These are phyloP conservation scores for Rhododendron simsii DNA, from an alignment of 148 eudicot species.

Conservation along the genomic window DNA sequence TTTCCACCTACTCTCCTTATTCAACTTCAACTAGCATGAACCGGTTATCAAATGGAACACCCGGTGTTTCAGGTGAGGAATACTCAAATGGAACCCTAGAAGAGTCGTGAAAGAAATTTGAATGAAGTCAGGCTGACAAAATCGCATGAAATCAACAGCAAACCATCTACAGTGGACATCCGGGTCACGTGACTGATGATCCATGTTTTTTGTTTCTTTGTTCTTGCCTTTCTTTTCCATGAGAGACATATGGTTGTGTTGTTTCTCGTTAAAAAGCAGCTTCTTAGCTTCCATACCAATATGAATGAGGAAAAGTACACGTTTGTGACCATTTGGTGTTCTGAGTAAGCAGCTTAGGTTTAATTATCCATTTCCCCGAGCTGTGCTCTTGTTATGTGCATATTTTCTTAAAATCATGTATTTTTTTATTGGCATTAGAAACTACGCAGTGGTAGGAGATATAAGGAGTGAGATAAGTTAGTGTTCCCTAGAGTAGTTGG, in stretches of 20 bases:
- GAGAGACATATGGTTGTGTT: not conserved
- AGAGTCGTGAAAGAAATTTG: slow-evolving; percentile 25
- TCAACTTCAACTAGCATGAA: slow-evolving; percentile 39
- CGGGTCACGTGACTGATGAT: not conserved
- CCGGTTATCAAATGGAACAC: slow-evolving; percentile 58
- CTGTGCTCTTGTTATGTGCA: not conserved
- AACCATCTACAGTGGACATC: not conserved
- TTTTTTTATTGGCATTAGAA: not conserved
- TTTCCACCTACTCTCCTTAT: slow-evolving; percentile 43
- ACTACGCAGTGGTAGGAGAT: not conserved
- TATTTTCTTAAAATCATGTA: not conserved
- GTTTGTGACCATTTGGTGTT: not conserved
- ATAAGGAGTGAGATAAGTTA: not conserved
- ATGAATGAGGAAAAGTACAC: not conserved
- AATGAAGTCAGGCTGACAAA: not conserved
- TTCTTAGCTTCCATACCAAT: not conserved
- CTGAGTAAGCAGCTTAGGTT: not conserved
- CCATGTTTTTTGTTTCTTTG: not conserved
- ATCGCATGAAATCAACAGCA: not conserved
- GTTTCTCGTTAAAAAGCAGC: not conserved
- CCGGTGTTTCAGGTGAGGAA: slow-evolving; percentile 55
- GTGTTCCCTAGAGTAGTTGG: not conserved
- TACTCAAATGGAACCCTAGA: slow-evolving; percentile 43
- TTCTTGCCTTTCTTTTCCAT: not conserved
- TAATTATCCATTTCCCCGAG: not conserved